These are phyloP conservation scores for Massariosphaeria phaeospora DNA, from an alignment of 495 filamentous ascomycete species.

Conservation along the genomic window DNA sequence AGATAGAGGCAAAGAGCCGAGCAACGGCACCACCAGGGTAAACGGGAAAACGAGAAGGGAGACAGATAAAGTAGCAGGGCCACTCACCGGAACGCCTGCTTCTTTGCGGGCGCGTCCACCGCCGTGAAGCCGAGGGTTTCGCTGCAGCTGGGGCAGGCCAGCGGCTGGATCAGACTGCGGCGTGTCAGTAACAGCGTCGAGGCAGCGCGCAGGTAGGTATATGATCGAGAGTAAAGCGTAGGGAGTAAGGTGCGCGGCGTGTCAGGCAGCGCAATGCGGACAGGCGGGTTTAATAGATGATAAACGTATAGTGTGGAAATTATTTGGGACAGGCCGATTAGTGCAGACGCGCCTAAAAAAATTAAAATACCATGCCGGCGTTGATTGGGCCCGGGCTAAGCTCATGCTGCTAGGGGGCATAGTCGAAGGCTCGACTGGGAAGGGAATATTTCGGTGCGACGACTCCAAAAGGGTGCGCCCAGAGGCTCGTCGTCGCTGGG, in stretches of 20 bases:
- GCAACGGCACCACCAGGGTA: background rate
- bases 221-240: no score
- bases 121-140: conserved; percentile 17
- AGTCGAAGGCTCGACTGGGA: conserved; percentile 17
- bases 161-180: conserved; percentile 28
- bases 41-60: background rate
- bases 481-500: no score
- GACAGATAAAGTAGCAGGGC: background rate
- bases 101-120: conserved; percentile 18
- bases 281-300: conserved; percentile 33
- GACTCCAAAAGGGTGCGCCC: conserved; percentile 2
- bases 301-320: conserved; percentile 35
- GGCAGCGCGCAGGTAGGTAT: background rate
- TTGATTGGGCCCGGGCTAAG: conserved; percentile 33
- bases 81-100: conserved; percentile 24
- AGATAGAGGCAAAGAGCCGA: background rate
- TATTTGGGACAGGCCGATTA: conserved; percentile 26
- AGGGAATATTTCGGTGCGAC: conserved; percentile 12
- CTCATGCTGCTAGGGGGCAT: conserved; percentile 14
- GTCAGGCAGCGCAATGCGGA: conserved; percentile 23
- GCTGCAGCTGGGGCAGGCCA: conserved; percentile 29
- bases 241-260: no score
- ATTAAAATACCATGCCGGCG: conserved; percentile 30
- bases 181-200: conserved; percentile 20
- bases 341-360: conserved; percentile 30